phyloP scores from a whole-genome alignment of 192 early-diverging fungal species.

The Endogone sp. region DNA sequence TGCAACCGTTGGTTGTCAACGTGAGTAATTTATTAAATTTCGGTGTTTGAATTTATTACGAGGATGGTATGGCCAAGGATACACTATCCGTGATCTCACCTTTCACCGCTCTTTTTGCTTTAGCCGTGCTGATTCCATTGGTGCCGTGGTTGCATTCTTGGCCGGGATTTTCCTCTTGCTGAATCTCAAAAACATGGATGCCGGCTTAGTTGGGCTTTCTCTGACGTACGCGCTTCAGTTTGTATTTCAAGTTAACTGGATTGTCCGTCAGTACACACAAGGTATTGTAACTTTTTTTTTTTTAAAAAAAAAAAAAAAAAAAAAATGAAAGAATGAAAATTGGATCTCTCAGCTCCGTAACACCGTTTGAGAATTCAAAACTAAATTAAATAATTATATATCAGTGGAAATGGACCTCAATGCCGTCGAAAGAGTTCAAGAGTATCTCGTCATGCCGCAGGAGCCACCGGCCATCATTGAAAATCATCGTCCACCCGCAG shows the following conservation, averaged over 20 bases:
- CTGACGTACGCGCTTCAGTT: conserved; percentile 79
- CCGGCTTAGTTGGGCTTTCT: conserved; percentile 78
- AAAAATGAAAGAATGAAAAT: background rate
- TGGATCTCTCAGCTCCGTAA: background rate
- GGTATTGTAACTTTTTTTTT: conserved; percentile 54
- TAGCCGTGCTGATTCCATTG: conserved; percentile 64
- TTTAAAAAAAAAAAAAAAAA: background rate
- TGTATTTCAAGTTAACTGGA: conserved; percentile 69
- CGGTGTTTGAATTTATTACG: background rate
- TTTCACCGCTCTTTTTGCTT: conserved; percentile 38
- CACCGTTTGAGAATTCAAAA: too few relatives aligned
- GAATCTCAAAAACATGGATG: conserved; percentile 51
- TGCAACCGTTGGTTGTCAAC: conserved; percentile 80
- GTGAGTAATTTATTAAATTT: conserved; percentile 10
- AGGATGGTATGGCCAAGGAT: background rate
- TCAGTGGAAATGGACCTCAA: conserved; percentile 83
- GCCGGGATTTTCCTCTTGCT: conserved; percentile 60
- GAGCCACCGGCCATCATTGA: conserved; percentile 63
- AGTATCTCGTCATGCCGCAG: conserved; percentile 76
- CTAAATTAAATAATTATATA: background rate
- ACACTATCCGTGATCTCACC: conserved; percentile 22
- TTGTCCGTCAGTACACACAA: conserved; percentile 69
- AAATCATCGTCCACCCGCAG: conserved; percentile 30
- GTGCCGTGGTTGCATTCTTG: conserved; percentile 55
- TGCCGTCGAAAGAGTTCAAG: conserved; percentile 76